A percentile compares a stretch with the other conserved stretches of the same genome.
Conservation (phyloP, 495 filamentous ascomycete species). For the Bacidia gigantensis region DNA sequence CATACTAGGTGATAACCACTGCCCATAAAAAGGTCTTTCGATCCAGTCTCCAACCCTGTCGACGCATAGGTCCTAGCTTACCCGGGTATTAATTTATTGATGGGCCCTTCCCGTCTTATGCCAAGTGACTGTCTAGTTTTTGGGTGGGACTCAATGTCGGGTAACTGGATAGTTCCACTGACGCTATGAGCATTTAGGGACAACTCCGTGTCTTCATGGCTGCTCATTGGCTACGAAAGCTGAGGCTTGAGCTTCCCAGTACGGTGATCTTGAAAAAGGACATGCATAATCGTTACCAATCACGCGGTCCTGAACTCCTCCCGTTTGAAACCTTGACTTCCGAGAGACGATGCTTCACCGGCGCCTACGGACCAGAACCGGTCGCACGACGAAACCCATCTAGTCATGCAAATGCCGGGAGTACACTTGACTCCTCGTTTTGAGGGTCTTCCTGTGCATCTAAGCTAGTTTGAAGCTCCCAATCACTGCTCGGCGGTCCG, state of each 20-base stretch:
- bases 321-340: neutral
- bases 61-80: too few species aligned
- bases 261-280: neutral
- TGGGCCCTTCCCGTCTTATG: neutral
- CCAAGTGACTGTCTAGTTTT: neutral
- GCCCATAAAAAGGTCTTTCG: too few species aligned
- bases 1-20: too few species aligned
- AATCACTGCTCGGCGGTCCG: neutral
- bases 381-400: neutral
- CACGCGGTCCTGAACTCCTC: neutral
- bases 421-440: neutral
- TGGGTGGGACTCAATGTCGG: neutral
- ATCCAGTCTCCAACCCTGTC: too few species aligned
- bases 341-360: neutral
- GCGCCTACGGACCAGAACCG: neutral
- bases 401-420: neutral
- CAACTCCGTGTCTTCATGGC: neutral
- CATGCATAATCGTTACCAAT: constrained; percentile 8
- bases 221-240: neutral
- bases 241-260: neutral
- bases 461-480: neutral
- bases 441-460: neutral
- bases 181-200: neutral
- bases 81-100: neutral
- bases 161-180: neutral